These are phyloP conservation scores for Diversispora eburnea DNA, from an alignment of 192 early-diverging fungal species.

Conservation along the genomic window DNA sequence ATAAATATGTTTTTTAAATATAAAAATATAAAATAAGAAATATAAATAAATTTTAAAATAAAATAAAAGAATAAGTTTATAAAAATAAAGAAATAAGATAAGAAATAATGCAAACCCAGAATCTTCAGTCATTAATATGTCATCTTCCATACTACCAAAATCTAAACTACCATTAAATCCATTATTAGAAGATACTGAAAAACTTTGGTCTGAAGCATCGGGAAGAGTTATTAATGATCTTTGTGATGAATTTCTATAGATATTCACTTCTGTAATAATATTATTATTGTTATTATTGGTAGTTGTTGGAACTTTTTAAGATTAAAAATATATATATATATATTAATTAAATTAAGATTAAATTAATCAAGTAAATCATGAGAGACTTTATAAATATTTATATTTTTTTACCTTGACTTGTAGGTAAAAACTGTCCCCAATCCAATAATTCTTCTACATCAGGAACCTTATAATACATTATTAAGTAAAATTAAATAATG, in stretches of 20 bases:
- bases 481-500: not conserved
- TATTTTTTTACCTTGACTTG: not conserved
- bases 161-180: not conserved
- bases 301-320: not conserved
- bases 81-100: not conserved
- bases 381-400: not conserved
- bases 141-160: not conserved
- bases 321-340: too few relatives aligned
- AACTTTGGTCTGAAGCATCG: not conserved
- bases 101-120: not conserved
- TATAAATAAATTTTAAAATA: too few relatives aligned
- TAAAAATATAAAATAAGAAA: too few relatives aligned
- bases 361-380: not conserved
- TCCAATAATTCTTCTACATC: not conserved
- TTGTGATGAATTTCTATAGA: not conserved
- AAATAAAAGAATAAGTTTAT: not conserved
- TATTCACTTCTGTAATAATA: too few relatives aligned
- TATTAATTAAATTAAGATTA: too few relatives aligned
- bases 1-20: too few relatives aligned
- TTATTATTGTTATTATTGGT: not conserved
- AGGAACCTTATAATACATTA: conserved; percentile 3
- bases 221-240: conserved; percentile 9
- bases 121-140: conserved; percentile 21
- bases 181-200: not conserved
- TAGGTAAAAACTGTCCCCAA: not conserved